Percentiles rank a stretch among this genome's conserved stretches.
Evolutionary conservation across 306 rosid genomes (phyloP).

Genomic region (Rubus parviflorus): DNA sequence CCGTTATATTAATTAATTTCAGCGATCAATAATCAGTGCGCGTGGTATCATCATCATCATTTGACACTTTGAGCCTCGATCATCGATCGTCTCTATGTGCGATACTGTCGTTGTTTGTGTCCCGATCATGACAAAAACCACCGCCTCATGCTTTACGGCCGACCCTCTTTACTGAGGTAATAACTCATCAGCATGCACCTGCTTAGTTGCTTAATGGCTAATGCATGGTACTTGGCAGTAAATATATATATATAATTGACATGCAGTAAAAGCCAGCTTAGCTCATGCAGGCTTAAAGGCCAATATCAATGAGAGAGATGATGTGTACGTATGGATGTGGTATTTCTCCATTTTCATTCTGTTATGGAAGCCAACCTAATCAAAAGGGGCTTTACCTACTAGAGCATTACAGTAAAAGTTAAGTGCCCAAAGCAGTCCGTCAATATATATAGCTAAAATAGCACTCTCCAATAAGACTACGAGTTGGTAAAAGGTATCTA

Average conservation of each 20-base stretch:
- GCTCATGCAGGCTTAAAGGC: background rate
- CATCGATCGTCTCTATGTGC: background rate
- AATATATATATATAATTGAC: no score
- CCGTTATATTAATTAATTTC: background rate
- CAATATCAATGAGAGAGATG: background rate
- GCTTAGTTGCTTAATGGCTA: background rate
- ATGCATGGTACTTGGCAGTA: background rate
- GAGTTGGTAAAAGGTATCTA: background rate
- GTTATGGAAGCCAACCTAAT: conserved; percentile 1
- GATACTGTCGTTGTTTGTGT: background rate
- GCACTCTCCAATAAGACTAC: background rate
- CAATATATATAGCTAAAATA: background rate
- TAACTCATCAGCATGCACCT: background rate
- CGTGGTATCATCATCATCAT: background rate
- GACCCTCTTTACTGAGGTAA: background rate
- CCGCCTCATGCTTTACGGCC: background rate
- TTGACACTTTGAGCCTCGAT: background rate
- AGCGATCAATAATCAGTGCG: background rate
- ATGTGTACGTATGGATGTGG: no score
- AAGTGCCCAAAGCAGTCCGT: background rate
- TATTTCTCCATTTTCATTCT: background rate
- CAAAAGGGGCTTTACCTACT: background rate
- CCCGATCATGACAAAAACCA: background rate
- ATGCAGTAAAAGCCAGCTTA: background rate
- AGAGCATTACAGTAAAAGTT: background rate